phyloP scores from a whole-genome alignment of 192 early-diverging fungal species.

The Jimgerdemannia flammicorona region DNA sequence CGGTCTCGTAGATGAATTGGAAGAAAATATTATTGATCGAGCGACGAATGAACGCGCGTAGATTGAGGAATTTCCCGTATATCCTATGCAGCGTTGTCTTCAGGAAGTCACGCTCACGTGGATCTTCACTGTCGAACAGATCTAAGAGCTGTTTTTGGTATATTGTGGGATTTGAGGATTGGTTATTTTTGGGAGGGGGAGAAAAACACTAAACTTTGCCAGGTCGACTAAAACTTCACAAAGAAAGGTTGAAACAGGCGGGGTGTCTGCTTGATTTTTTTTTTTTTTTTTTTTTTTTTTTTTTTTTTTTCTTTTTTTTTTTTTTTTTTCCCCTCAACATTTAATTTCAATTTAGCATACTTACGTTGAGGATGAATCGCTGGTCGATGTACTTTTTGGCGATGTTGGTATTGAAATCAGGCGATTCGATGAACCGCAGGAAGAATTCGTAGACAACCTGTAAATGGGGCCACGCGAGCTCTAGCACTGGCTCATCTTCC shows the following conservation, averaged over 20 bases:
- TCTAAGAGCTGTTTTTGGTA: conserved; percentile 72
- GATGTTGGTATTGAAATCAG: conserved; percentile 96
- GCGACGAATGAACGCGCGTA: conserved; percentile 94
- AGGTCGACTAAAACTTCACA: background rate
- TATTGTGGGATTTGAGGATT: background rate
- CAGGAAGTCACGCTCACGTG: conserved; percentile 95
- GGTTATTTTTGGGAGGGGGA: background rate
- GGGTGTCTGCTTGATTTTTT: background rate
- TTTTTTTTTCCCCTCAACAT: too few species aligned
- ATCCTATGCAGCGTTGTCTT: conserved; percentile 98
- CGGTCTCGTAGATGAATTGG: conserved; percentile 96
- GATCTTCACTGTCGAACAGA: conserved; percentile 99
- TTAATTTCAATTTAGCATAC: background rate
- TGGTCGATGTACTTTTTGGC: conserved; percentile 98
- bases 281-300: too few species aligned
- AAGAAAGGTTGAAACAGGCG: conserved; percentile 1
- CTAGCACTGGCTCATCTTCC: conserved; percentile 97
- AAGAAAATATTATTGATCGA: conserved; percentile 99
- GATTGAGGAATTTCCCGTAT: conserved; percentile 97
- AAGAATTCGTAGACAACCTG: conserved; percentile 99
- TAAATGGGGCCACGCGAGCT: conserved; percentile 97
- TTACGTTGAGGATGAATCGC: conserved; percentile 86
- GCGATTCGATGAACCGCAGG: conserved; percentile 94
- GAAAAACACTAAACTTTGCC: conserved; percentile 2
- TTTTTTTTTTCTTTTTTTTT: too few species aligned